A percentile compares a stretch with the other conserved stretches of the same genome.
These are phyloP conservation scores for Arabidopsis arenosa DNA, from an alignment of 345 rosid species.

Conservation along the genomic window DNA sequence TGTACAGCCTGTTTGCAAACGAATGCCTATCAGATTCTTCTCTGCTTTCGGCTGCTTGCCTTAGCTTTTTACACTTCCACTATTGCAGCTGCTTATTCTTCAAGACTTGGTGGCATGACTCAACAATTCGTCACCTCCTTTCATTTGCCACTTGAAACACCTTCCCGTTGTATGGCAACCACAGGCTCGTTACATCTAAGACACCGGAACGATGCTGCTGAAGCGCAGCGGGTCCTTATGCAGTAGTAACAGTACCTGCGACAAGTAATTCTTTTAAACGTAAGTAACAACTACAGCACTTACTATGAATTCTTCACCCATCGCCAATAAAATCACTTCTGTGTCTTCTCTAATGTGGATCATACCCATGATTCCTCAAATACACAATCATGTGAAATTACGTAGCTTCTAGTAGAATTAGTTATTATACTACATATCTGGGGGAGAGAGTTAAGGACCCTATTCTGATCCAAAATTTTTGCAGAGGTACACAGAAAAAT, in stretches of 20 bases:
- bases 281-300: conserved; percentile 15
- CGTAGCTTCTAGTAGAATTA: conserved; percentile 1
- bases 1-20: conserved; percentile 22
- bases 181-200: conserved; percentile 78
- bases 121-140: neutral
- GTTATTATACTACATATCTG: neutral
- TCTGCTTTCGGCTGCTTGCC: conserved; percentile 2
- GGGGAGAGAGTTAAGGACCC: conserved; percentile 3
- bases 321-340: conserved; percentile 10
- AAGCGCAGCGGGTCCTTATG: conserved; percentile 84
- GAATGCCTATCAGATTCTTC: conserved; percentile 8
- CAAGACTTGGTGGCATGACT: conserved; percentile 10
- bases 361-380: conserved; percentile 18
- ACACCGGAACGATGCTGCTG: conserved; percentile 77
- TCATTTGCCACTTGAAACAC: conserved; percentile 45
- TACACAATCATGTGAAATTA: neutral
- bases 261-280: conserved; percentile 28
- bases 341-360: neutral
- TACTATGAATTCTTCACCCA: conserved; percentile 12
- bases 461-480: conserved; percentile 3
- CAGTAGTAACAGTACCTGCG: conserved; percentile 96
- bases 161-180: conserved; percentile 82
- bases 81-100: conserved; percentile 29
- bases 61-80: conserved; percentile 22
- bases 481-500: conserved; percentile 12